Evolutionary conservation across 2,329 filamentous ascomycete genomes (phyloP).

Genomic region (Pestalotiopsis sp.): DNA sequence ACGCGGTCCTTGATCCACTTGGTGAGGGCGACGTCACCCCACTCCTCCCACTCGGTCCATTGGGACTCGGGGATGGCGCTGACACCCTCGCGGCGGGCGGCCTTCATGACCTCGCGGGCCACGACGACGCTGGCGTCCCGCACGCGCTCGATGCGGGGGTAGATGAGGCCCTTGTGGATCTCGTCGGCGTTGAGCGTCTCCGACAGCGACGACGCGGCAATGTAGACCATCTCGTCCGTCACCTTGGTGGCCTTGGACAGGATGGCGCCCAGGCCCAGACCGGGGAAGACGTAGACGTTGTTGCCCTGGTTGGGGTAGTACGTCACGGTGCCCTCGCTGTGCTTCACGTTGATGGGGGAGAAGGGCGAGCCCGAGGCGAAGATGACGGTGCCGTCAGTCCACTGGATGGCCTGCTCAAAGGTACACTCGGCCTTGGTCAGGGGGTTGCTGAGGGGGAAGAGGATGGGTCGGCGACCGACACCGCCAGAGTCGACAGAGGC

Average conservation of each 20-base stretch:
- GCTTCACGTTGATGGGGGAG: constrained; percentile 67
- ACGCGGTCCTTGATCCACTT: constrained; percentile 60
- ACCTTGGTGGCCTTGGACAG: constrained; percentile 83
- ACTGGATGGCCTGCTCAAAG: constrained; percentile 86
- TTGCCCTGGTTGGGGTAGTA: constrained; percentile 84
- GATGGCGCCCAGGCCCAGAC: constrained; percentile 90
- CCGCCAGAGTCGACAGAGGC: constrained; percentile 62
- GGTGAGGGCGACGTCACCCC: constrained; percentile 63
- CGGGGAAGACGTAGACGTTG: constrained; percentile 93
- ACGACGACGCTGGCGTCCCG: constrained; percentile 86
- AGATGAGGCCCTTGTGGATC: constrained; percentile 79
- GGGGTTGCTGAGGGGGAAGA: constrained; percentile 96
- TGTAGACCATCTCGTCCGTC: constrained; percentile 97
- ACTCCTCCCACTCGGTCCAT: constrained; percentile 73
- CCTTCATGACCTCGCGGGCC: constrained; percentile 89
- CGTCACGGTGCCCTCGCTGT: constrained; percentile 58
- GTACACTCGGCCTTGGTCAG: constrained; percentile 97
- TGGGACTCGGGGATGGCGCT: constrained; percentile 66
- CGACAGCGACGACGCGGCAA: constrained; percentile 79
- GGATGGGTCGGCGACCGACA: constrained; percentile 77
- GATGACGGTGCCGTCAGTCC: constrained; percentile 88
- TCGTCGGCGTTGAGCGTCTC: constrained; percentile 80
- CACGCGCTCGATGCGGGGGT: constrained; percentile 88
- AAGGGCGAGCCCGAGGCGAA: constrained; percentile 97
- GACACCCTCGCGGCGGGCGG: constrained; percentile 80